Evolutionary conservation across 306 rosid species (phyloP).

Genomic region (Gillenia trifoliata): DNA sequence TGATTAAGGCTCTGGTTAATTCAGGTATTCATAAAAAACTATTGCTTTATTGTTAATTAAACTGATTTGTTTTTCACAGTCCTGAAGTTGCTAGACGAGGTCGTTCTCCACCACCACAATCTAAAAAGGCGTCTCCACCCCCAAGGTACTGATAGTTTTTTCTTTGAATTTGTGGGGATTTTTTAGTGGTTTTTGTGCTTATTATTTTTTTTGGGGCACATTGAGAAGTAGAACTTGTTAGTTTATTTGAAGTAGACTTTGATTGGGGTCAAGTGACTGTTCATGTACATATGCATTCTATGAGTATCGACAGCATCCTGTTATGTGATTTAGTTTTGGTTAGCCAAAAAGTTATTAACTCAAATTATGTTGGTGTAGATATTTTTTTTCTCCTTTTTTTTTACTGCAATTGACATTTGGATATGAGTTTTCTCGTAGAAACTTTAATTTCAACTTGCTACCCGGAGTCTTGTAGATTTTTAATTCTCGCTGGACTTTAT

Average conservation of each 20-base stretch:
- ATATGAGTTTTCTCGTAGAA: background rate
- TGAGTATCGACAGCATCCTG: background rate
- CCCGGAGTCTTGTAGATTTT: background rate
- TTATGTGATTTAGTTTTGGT: background rate
- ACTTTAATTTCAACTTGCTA: background rate
- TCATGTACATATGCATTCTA: background rate
- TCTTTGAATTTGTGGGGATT: background rate
- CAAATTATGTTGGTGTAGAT: background rate
- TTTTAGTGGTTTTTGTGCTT: background rate
- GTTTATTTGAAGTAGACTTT: background rate
- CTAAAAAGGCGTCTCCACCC: constrained; percentile 70
- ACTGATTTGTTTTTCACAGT: constrained; percentile 21
- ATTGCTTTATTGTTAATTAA: background rate
- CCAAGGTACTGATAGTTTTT: constrained; percentile 42
- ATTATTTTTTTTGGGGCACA: background rate
- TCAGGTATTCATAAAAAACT: background rate
- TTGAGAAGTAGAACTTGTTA: background rate
- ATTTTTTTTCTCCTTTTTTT: background rate
- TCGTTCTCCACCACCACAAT: constrained; percentile 66
- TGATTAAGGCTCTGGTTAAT: background rate
- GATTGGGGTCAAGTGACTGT: background rate
- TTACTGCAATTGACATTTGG: background rate
- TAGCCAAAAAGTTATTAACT: background rate
- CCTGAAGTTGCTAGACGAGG: constrained; percentile 61
- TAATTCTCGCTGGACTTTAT: background rate